Percentiles rank a stretch among this genome's conserved stretches.
phyloP scores from a whole-genome alignment of 331 rosid species.

The Acacia pycnantha region DNA sequence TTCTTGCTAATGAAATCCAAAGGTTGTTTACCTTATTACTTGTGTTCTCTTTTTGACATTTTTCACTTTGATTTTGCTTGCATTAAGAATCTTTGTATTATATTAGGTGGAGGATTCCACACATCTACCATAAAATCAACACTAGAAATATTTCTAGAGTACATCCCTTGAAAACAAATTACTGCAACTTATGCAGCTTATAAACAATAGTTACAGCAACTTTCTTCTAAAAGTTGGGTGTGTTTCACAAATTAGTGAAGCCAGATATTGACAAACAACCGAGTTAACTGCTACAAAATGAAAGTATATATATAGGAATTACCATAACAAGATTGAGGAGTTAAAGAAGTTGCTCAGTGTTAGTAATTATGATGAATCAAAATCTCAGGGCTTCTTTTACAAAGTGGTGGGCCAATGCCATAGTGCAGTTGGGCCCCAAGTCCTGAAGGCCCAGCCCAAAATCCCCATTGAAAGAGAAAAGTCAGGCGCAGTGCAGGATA shows the following conservation, averaged over 20 bases:
- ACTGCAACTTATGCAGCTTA: background rate
- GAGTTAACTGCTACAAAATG: background rate
- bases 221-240: background rate
- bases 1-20: constrained; percentile 8
- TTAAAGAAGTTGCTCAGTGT: background rate
- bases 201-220: background rate
- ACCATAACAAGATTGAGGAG: background rate
- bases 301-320: background rate
- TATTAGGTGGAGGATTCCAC: background rate
- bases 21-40: background rate
- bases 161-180: background rate
- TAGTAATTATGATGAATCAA: background rate
- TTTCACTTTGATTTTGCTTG: background rate
- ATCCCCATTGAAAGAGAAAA: background rate
- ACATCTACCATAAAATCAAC: background rate
- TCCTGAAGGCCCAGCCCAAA: background rate
- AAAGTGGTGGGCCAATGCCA: background rate
- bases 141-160: background rate
- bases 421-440: background rate
- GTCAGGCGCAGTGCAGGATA: background rate
- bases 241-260: background rate
- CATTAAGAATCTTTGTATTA: background rate
- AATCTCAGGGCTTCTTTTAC: background rate
- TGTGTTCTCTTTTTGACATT: background rate
- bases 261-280: background rate